phyloP scores from a whole-genome alignment of 768 basidiomycete species.

The Mycena chlorophos region DNA sequence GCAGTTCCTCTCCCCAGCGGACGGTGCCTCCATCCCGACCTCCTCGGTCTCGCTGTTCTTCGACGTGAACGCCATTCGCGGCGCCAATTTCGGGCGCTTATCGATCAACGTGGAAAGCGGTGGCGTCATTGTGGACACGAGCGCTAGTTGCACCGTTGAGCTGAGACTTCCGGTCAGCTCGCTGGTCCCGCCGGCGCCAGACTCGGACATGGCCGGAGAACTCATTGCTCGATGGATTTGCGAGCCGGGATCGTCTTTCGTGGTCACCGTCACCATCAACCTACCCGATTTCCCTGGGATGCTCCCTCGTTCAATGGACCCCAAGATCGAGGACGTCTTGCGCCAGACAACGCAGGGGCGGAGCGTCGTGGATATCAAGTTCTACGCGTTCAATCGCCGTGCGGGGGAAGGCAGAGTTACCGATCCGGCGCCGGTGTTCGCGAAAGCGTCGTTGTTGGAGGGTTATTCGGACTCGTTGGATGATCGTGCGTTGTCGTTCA shows the following conservation, averaged over 20 bases:
- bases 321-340: background rate
- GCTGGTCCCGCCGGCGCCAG: background rate
- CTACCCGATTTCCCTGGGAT: background rate
- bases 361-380: slow-evolving; percentile 18
- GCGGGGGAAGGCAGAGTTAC: slow-evolving; percentile 1
- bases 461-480: slow-evolving; percentile 22
- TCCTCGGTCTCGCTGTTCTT: no score
- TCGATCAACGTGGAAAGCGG: no score
- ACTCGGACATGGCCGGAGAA: background rate
- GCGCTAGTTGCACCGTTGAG: background rate
- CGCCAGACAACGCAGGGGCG: slow-evolving; percentile 1
- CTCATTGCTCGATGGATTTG: background rate
- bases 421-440: slow-evolving; percentile 19
- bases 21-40: no score
- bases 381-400: slow-evolving; percentile 24
- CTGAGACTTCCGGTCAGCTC: slow-evolving; percentile 1
- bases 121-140: background rate
- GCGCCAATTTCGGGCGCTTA: no score
- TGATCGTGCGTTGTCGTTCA: slow-evolving; percentile 11
- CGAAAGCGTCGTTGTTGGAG: slow-evolving; percentile 17
- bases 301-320: slow-evolving; percentile 1
- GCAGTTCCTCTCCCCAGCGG: no score
- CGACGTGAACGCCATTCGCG: no score
- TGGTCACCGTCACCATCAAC: background rate
- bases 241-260: background rate